Base-by-base conservation (phyloP, 2,329 filamentous ascomycete species). In the Aurifilum marmelostoma region DNA sequence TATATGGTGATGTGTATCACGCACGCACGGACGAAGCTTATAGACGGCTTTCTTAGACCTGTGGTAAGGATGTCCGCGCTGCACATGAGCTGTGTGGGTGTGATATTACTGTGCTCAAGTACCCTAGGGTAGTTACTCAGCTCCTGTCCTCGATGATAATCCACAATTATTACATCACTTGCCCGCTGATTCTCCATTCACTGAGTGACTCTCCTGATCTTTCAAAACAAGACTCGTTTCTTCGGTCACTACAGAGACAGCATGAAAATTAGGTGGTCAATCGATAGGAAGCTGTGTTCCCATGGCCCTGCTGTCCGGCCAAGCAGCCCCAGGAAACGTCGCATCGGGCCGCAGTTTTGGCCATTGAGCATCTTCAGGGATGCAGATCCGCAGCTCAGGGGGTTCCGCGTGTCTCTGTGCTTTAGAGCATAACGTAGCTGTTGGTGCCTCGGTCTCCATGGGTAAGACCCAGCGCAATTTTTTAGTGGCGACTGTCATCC, bases 381-480 rank as follows among this genome's bases (percentile, higher is more conserved):
- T 56, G 14, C 52, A 56, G 24, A 56, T 29, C 52, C 52, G 52
- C 27, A 29, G 29, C 52, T 59, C 32, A 37, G 52, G n/a, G 27
- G 52, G 52, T 24, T 24, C 18, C 52, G 52, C 52, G 4, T 29
- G 52, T 27, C 43, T 47, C 43, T 47, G 43, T 8, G 34, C 32
- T 24, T 16, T 24, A 18, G 14, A 18, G 29, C 8, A 18, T n/a
- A 59, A 37, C 18, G 56, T 59, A 32, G 56, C 27, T 34, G 32
- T 59, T 32, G 37, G 56, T 37, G 29, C 56, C 56, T 59, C 56
- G 56, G 29, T 11, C 56, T 12, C 27, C 27, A 56, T 29, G 27
- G 37, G 56, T 59, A 59, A 59, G 56, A 59, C 32, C 29, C 32
- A 59, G 37, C 18, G 43, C 43, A 47, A 47, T n/a, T 37, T 24